Base-by-base conservation (phyloP, 139 green algal genomes). In the Coelastrella sp. region DNA sequence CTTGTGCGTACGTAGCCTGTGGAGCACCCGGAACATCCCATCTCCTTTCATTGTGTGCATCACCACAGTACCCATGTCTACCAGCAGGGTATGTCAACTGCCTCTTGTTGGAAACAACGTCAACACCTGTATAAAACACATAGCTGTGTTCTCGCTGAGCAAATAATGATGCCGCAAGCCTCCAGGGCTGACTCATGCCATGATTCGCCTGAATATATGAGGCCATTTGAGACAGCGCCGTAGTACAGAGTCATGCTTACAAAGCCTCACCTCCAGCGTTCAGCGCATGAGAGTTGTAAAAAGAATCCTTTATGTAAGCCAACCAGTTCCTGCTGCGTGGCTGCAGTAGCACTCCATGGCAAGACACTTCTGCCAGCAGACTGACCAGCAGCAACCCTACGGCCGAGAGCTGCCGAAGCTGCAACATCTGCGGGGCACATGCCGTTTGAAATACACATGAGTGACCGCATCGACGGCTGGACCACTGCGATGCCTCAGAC, bases 341-440 rank as follows among this genome's bases (percentile, higher is more conserved):
- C 27, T 77, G 62, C 27, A 85, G 41, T 45, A 85, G 32, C 30
- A 84, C 38, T 27, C 77, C 77, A n/a, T 75, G 77, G 9, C 77
- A n/a, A 11, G 40, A 43, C 2, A 51, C 77, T 23, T 77, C 38
- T 21, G 40, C 68, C 30, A 27, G 38, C 21, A 77, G 27, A n/a
- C 45, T 45, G 38, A 77, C 21, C 19, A 77, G 68, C 68, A 77
- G 38, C 68, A 77, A 77, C 68, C 68, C 68, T 57, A 25, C 38
- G 32, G 23, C 68, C 34, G 3, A 59, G 4, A 19, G 7, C 4
- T 34, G 68, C 30, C 57, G 53, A 19, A 64, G 27, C 45, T 57
- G 15, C 45, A 57, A 57, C 11, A 57, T 57, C 11, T 9, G 45
- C 15, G 11, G 1, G 15, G 45, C 45, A 57, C 0, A 57, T 57